phyloP scores from a whole-genome alignment of 106 monocot genomes.

The Agapanthus africanus region DNA sequence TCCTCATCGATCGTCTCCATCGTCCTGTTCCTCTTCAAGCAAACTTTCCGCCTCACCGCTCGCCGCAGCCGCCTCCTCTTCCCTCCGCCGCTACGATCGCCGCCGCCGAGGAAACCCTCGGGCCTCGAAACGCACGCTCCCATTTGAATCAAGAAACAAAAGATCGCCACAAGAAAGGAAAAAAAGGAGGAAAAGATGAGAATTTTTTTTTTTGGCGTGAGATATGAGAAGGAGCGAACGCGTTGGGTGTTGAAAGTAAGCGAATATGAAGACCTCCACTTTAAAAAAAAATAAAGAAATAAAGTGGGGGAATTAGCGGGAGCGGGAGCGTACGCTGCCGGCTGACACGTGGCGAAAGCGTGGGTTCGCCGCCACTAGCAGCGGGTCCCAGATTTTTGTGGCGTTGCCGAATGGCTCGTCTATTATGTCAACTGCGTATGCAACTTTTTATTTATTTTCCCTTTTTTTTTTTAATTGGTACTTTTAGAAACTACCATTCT shows the following conservation, averaged over 20 bases:
- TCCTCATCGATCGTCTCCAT: slow-evolving; percentile 66
- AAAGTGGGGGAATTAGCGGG: too few species aligned
- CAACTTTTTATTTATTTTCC: too few species aligned
- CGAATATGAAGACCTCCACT: not conserved
- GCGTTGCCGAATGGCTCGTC: too few species aligned
- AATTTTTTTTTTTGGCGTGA: not conserved
- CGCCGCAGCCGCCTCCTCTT: slow-evolving; percentile 12
- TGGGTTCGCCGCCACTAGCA: too few species aligned
- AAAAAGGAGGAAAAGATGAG: too few species aligned
- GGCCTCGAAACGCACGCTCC: slow-evolving; percentile 72
- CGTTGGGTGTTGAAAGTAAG: too few species aligned
- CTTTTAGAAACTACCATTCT: too few species aligned
- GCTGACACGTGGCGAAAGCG: not conserved
- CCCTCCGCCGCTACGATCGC: slow-evolving; percentile 11
- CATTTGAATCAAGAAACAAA: slow-evolving; percentile 25
- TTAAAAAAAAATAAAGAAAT: not conserved
- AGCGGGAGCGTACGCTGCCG: not conserved
- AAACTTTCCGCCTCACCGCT: slow-evolving; percentile 16
- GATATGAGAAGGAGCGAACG: not conserved
- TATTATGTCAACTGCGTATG: too few species aligned
- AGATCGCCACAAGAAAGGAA: too few species aligned
- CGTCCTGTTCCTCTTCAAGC: slow-evolving; percentile 16
- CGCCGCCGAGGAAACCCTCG: slow-evolving; percentile 37
- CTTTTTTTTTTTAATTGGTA: too few species aligned
- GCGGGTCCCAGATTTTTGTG: too few species aligned